These are phyloP conservation scores for Adansonia gregorii DNA, from an alignment of 441 rosid species.

Conservation along the genomic window DNA sequence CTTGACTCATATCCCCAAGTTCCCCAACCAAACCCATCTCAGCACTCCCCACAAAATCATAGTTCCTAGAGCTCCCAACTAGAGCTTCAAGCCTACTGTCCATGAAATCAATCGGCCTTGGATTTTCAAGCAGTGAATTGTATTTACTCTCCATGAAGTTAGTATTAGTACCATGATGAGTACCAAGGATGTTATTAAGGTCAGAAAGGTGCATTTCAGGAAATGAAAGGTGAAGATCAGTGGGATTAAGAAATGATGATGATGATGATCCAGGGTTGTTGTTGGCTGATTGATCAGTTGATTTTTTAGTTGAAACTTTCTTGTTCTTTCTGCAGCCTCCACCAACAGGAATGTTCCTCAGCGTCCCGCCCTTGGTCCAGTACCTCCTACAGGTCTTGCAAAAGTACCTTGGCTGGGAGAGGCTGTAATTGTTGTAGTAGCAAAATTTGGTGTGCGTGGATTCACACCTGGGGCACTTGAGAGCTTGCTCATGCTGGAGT, in stretches of 20 bases:
- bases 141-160: slow-evolving; percentile 58
- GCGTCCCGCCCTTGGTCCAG: slow-evolving; percentile 95
- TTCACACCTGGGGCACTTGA: slow-evolving; percentile 88
- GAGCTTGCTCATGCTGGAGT: slow-evolving; percentile 81
- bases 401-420: slow-evolving; percentile 92
- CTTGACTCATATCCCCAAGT: slow-evolving; percentile 47
- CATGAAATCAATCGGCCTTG: slow-evolving; percentile 76
- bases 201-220: slow-evolving; percentile 56
- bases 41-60: slow-evolving; percentile 71
- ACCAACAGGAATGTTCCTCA: slow-evolving; percentile 92
- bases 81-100: slow-evolving; percentile 62
- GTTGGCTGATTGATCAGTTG: slow-evolving; percentile 31
- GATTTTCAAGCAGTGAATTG: slow-evolving; percentile 46
- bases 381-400: slow-evolving; percentile 95
- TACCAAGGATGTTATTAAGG: slow-evolving; percentile 50
- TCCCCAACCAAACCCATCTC: slow-evolving; percentile 51
- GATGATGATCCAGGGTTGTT: slow-evolving; percentile 39
- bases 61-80: slow-evolving; percentile 53
- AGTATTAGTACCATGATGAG: slow-evolving; percentile 39
- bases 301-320: slow-evolving; percentile 56
- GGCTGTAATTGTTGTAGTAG: slow-evolving; percentile 95
- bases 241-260: slow-evolving; percentile 40
- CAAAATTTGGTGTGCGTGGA: slow-evolving; percentile 90
- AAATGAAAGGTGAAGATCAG: slow-evolving; percentile 67
- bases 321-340: slow-evolving; percentile 94